Base-by-base conservation (phyloP, 176 grass and related monocot genomes). In the Pharus latifolius region DNA sequence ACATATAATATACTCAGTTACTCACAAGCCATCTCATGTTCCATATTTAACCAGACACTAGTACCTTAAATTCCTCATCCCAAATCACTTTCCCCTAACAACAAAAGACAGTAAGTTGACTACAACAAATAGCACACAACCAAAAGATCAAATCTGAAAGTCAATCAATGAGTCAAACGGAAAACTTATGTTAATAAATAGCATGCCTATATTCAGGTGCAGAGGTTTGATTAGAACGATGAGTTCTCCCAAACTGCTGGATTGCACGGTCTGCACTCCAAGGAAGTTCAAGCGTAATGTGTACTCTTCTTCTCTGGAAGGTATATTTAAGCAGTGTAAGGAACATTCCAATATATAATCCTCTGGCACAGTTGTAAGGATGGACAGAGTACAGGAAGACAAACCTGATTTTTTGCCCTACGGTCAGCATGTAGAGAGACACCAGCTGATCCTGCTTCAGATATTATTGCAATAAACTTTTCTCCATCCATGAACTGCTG, bases 191-290 rank as follows among this genome's bases (percentile, higher is more conserved):
- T 48, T 20, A 49, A 77, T 18, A 70, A 69, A 78, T 24, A 69
- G 60, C 28, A 28, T 43, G 94, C 95, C 87, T 99, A 82, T 99
- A 99, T 79, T 99, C 84, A 16, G 95, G 95, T 61, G 95, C 90
- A 76, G 90, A 94, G 63, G 87, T 91, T 88, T 99, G 95, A 82
- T 99, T 99, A 83, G 95, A 99, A 70, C 95, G 89, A 85, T 99
- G 90, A 47, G 87, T 91, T 86, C 95, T 89, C 55, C 95, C 95
- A 60, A 94, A 99, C 60, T 99, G 95, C 61, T 94, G 95, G 78
- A 99, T 99, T 27, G 95, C 95, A 64, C 95, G 84, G 61, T 94
- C 95, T 69, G 95, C 95, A 81, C 95, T 99, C 95, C 95, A 99
- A 63, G 95, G 95, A 43, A 99, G 87, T 80, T 99, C 95, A 81